Evolutionary conservation across 192 early-diverging fungal species (phyloP).

Genomic region (Coemansia sp.): DNA sequence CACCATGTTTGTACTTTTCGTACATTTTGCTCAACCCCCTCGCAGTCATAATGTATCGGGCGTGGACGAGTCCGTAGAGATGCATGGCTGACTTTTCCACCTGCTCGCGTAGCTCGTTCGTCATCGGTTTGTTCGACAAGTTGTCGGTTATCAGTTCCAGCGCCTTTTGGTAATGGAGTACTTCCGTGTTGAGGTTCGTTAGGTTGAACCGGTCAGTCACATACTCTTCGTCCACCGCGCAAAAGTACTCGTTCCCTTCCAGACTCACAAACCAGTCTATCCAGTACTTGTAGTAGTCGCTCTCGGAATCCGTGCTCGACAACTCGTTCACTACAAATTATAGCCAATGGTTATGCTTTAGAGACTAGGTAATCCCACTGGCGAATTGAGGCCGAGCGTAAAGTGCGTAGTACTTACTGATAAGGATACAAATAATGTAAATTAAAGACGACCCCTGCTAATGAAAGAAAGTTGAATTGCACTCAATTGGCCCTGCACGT

Average conservation of each 20-base stretch:
- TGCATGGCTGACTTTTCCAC: constrained; percentile 90
- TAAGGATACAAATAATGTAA: not conserved
- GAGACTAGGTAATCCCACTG: not conserved
- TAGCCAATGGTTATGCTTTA: not conserved
- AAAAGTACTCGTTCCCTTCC: constrained; percentile 97
- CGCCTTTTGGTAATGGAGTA: constrained; percentile 88
- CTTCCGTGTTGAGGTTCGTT: constrained; percentile 89
- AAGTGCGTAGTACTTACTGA: not conserved
- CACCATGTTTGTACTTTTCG: constrained; percentile 92
- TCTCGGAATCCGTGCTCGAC: constrained; percentile 46
- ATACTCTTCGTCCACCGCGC: constrained; percentile 98
- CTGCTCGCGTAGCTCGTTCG: constrained; percentile 70
- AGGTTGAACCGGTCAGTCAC: constrained; percentile 97
- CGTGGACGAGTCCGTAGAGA: constrained; percentile 98
- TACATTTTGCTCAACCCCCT: constrained; percentile 93
- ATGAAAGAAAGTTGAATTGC: not conserved
- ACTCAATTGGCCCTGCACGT: not conserved
- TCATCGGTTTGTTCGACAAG: constrained; percentile 39
- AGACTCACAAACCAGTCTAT: constrained; percentile 92
- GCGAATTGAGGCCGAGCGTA: not conserved
- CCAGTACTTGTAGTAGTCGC: constrained; percentile 73
- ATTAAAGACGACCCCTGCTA: not conserved
- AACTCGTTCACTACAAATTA: constrained; percentile 48
- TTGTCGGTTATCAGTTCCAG: constrained; percentile 90
- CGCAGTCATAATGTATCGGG: constrained; percentile 91